Base-by-base conservation (phyloP, 129 eudicot species). In the Ambrosia artemisiifolia region DNA sequence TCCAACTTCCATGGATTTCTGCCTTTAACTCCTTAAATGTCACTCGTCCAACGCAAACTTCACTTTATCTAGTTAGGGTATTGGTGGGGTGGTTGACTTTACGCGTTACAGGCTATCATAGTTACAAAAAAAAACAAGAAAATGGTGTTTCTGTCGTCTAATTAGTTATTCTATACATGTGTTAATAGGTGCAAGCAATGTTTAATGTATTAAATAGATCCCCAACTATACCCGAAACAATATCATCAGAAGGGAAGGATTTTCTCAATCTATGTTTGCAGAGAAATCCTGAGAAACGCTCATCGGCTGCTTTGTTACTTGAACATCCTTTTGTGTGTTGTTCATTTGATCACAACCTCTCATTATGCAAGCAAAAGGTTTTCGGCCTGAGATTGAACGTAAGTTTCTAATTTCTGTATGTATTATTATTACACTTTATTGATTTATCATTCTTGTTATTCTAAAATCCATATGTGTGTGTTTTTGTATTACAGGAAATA, bases 191-290 rank as follows among this genome's bases (percentile, higher is more conserved):
- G 73, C 85, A 86, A 81, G 97, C 94, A 3, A 81, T 92, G 94
- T 92, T 92, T 82, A 85, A 73, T 64, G 92, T 87, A 20, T 71
- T 93, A 73, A 69, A 83, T 71, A 81, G 78, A 77, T 75, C 86
- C n/a, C 97, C 97, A 28, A 68, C 95, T 19, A 80, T 87, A 67
- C 96, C 98, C 7, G 95, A 93, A 76, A 81, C 75, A 14, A 79
- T 93, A 76, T 93, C 95, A 63, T 53, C 83, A 19, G 96, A 85
- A 77, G 98, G 98, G 34, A 93, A 87, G 82, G 96, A 93, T 78
- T 93, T 93, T 71, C 83, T 93, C 18, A 62, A 16, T 18, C 36
- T 62, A 46, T 93, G 98, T 70, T 90, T 93, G 55, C 95, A 80
- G 78, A 84, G 95, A 79, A 80, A 78, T 57, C 98, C 98, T 54